These are phyloP conservation scores for Pythium grandisporangium DNA, from an alignment of 352 stramenopile genomes.

Conservation along the genomic window DNA sequence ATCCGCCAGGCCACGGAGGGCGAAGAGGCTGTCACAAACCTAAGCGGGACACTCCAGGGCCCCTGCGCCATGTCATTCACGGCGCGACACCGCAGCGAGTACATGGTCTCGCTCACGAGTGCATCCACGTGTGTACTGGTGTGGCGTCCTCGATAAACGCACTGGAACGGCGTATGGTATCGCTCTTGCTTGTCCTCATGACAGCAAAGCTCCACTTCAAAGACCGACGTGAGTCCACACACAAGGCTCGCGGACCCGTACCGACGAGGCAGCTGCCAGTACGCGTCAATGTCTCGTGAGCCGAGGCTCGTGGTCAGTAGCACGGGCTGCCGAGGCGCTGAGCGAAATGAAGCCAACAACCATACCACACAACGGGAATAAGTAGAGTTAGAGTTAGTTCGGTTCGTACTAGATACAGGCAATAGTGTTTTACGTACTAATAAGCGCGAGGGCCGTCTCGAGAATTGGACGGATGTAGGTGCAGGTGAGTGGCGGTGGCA, in stretches of 20 bases:
- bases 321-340: constrained; percentile 48
- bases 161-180: constrained; percentile 23
- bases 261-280: constrained; percentile 43
- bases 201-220: constrained; percentile 45
- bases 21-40: constrained; percentile 34
- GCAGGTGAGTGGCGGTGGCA: constrained; percentile 19
- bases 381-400: background rate
- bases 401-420: no score
- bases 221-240: constrained; percentile 24
- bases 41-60: constrained; percentile 36
- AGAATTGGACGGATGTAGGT: constrained; percentile 55
- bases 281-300: constrained; percentile 31
- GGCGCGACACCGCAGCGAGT: constrained; percentile 37
- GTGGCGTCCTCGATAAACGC: constrained; percentile 22
- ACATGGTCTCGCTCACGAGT: constrained; percentile 24
- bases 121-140: constrained; percentile 22
- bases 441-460: constrained; percentile 21
- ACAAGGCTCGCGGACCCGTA: constrained; percentile 35
- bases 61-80: constrained; percentile 43
- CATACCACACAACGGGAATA: background rate
- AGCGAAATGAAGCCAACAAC: no score
- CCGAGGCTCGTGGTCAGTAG: constrained; percentile 38
- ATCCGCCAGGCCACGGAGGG: constrained; percentile 46
- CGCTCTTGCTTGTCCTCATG: constrained; percentile 8
- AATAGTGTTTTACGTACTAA: constrained; percentile 42